phyloP scores from a whole-genome alignment of 306 rosid genomes.

The Leucaena leucocephala region DNA sequence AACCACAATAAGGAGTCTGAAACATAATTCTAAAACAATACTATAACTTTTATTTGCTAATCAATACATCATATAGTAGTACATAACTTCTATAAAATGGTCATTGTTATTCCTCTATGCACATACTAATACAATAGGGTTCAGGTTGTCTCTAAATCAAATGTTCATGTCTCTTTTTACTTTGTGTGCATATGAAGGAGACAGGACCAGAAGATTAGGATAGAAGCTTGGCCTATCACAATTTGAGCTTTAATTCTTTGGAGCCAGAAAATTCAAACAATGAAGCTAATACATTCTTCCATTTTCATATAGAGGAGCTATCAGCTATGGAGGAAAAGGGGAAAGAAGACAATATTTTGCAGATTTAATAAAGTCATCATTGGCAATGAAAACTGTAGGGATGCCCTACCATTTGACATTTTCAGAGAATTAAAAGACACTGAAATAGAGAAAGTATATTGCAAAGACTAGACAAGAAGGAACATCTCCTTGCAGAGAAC shows the following conservation, averaged over 20 bases:
- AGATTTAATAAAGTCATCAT: neutral
- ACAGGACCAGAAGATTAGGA: neutral
- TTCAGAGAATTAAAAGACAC: neutral
- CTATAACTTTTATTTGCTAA: neutral
- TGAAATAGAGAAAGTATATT: neutral
- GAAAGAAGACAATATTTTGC: neutral
- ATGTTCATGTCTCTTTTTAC: neutral
- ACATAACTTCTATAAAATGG: neutral
- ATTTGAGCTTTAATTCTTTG: neutral
- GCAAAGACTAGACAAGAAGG: neutral
- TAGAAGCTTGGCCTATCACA: neutral
- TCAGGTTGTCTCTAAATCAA: neutral
- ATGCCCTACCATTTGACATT: neutral
- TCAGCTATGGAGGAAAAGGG: neutral
- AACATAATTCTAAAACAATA: conserved; percentile 17
- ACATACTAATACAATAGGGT: neutral
- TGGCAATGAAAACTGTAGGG: neutral
- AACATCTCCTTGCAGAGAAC: neutral
- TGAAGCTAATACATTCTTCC: neutral
- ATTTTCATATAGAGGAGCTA: neutral
- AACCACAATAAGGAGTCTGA: conserved; percentile 12
- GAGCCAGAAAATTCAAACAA: neutral
- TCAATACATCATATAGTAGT: neutral
- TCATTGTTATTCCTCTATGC: neutral
- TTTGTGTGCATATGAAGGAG: neutral